Base-by-base conservation (phyloP, 2,329 filamentous ascomycete species). In the Cyphellophora europaea region DNA sequence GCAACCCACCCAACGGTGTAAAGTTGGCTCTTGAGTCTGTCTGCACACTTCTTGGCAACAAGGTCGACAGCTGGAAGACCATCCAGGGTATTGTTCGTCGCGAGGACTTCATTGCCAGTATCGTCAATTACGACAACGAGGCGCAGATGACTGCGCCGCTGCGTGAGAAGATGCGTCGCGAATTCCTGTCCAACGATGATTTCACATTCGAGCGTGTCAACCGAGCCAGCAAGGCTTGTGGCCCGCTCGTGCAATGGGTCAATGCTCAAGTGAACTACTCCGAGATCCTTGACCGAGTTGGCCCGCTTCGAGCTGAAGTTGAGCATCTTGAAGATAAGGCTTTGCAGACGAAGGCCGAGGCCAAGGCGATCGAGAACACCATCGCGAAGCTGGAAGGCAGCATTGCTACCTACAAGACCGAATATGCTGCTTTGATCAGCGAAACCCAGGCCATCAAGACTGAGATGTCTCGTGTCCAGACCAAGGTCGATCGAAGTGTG, bases 201-300 rank as follows among this genome's bases (percentile, higher is more conserved):
- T 98, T 96, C 61, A 95, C 88, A 0, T 93, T 88, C 50, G 91
- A 98, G 56, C 84, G 84, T 58, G 91, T 95, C 58, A 93, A 94
- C 61, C 85, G 87, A 51, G 91, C 91, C 42, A 93, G 84, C 63
- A 95, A 91, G 65, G 91, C 91, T 30, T 98, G 91, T 59, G 93
- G 91, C 52, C 93, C 91, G 16, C 72, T 98, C 11, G 89, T 98
- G 12, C 87, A 95, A 55, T 98, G 91, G 91, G 89, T 94, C 3
- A 74, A 85, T 57, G 93, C 91, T 13, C 91, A 98, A 62, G 91
- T 98, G 54, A 87, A 84, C 53, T 98, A 94, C 61, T 94, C 89
- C n/a, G 87, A 91, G 47, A 98, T 98, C 50, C 67, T 98, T 44
- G 88, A 96, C 55, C 79, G 86, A 23, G 87, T 98, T 40, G 93